Evolutionary conservation across 169 alveolate genomes (phyloP).

Genomic region (Plasmodium gaboni): DNA sequence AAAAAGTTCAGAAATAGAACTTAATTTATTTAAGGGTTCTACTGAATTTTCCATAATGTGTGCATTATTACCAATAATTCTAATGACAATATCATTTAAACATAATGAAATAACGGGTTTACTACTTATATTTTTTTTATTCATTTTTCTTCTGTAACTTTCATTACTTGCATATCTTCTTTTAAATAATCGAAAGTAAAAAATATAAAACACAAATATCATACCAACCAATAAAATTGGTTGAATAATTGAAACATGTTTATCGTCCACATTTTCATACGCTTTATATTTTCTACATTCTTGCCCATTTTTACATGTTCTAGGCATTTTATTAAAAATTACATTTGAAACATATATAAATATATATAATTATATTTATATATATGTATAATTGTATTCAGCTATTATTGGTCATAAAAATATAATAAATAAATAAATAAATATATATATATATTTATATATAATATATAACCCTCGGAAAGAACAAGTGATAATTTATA

Average conservation of each 20-base stretch:
- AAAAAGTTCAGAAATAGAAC: constrained; percentile 56
- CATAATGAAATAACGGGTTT: constrained; percentile 60
- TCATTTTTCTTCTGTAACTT: constrained; percentile 43
- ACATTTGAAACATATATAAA: constrained; percentile 45
- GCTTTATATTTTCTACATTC: constrained; percentile 75
- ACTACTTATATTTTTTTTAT: constrained; percentile 27
- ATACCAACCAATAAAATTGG: constrained; percentile 61
- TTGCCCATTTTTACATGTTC: constrained; percentile 71
- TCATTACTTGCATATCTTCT: constrained; percentile 52
- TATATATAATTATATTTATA: background rate
- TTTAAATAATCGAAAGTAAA: constrained; percentile 58
- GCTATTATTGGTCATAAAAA: too few species aligned
- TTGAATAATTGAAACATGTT: constrained; percentile 46
- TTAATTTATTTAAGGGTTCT: constrained; percentile 55
- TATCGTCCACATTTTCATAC: constrained; percentile 65
- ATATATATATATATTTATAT: background rate
- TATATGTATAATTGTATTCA: too few species aligned
- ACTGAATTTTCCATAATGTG: constrained; percentile 40
- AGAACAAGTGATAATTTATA: too few species aligned
- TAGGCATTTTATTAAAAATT: constrained; percentile 63
- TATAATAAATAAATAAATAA: background rate
- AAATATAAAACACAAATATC: constrained; percentile 56
- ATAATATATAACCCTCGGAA: too few species aligned
- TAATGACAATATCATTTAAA: constrained; percentile 55
- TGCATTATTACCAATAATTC: constrained; percentile 41